These are phyloP conservation scores for Eucalyptus tenuipes DNA, from an alignment of 345 rosid genomes.

Conservation along the genomic window DNA sequence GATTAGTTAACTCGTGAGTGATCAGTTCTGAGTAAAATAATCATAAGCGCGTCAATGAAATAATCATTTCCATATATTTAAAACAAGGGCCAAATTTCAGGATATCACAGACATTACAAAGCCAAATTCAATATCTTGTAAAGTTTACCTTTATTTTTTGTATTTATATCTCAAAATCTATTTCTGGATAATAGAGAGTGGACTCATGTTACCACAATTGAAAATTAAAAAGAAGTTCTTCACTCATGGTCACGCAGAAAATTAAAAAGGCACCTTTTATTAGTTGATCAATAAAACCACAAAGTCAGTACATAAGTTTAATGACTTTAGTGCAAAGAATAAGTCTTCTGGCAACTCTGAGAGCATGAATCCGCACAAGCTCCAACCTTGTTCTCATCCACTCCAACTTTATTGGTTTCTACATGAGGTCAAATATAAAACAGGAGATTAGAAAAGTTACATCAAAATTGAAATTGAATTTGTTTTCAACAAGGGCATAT, in stretches of 20 bases:
- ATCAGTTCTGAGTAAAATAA: no score
- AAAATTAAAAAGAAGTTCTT: not conserved
- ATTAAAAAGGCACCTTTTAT: not conserved
- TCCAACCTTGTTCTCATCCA: not conserved
- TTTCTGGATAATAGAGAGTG: not conserved
- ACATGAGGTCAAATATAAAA: not conserved
- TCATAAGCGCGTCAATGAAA: no score
- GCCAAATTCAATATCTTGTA: no score
- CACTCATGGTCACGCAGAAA: not conserved
- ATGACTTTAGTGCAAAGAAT: not conserved
- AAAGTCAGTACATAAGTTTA: not conserved
- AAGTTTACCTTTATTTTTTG: not conserved
- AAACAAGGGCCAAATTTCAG: no score
- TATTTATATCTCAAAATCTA: not conserved
- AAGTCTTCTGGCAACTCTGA: not conserved
- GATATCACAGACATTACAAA: no score
- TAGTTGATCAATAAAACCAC: not conserved
- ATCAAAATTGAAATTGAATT: no score
- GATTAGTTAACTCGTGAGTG: no score
- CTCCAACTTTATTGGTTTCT: not conserved
- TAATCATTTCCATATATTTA: no score
- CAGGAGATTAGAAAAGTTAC: no score
- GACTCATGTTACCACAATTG: not conserved
- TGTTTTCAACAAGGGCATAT: no score
- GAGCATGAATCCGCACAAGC: not conserved